Percentiles rank a stretch among this genome's conserved stretches.
These are phyloP conservation scores for Penicillium decumbens DNA, from an alignment of 2,329 filamentous ascomycete genomes.

Conservation along the genomic window DNA sequence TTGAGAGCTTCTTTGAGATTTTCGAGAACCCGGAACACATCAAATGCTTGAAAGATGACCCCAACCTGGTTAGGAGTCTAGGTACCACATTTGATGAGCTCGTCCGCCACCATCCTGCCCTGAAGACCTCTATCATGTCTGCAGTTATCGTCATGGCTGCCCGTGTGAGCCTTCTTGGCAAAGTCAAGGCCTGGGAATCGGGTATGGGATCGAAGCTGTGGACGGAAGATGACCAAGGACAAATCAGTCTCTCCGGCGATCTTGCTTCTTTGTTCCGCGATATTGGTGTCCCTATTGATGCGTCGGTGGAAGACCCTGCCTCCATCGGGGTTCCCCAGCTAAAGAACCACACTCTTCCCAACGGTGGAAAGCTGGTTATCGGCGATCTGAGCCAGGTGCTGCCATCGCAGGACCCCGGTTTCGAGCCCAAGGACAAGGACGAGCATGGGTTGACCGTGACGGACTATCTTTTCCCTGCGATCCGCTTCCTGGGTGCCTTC, in stretches of 20 bases:
- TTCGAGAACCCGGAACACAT: conserved; percentile 91
- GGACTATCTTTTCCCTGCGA: conserved; percentile 69
- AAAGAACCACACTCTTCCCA: conserved; percentile 32
- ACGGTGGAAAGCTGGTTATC: conserved; percentile 33
- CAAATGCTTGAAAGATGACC: conserved; percentile 72
- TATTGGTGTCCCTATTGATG: conserved; percentile 30
- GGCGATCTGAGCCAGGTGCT: conserved; percentile 30
- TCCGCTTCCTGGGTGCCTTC: conserved; percentile 73
- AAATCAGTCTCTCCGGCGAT: conserved; percentile 57
- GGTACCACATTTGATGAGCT: conserved; percentile 90
- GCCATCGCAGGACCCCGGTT: conserved; percentile 19
- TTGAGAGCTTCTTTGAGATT: conserved; percentile 89
- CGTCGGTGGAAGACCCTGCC: conserved; percentile 21
- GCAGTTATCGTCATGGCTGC: conserved; percentile 87
- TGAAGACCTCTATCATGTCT: conserved; percentile 75
- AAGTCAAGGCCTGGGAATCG: conserved; percentile 61
- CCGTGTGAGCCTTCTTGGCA: conserved; percentile 70
- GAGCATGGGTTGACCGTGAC: conserved; percentile 52
- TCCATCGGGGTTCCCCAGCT: conserved; percentile 27
- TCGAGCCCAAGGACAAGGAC: conserved; percentile 49
- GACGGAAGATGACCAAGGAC: conserved; percentile 55
- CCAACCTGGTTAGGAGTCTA: conserved; percentile 66
- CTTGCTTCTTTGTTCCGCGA: conserved; percentile 35
- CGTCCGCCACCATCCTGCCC: conserved; percentile 80
- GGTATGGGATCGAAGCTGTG: conserved; percentile 78